Percentiles rank a stretch among this genome's conserved stretches.
Conservation (phyloP, 345 rosid species). For the Salix brachista region DNA sequence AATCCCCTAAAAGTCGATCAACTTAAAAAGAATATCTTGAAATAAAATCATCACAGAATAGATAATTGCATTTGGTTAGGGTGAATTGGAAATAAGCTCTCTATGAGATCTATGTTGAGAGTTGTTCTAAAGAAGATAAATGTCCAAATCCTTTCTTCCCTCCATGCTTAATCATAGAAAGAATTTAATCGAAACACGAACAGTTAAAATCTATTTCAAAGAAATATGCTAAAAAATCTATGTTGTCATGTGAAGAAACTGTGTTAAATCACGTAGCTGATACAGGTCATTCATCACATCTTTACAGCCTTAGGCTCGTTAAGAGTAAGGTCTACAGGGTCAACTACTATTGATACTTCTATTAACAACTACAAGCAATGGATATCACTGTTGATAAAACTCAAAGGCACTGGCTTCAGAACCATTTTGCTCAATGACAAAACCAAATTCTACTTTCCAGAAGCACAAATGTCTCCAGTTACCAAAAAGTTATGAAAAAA, state of each 20-base stretch:
- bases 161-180: neutral
- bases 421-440: neutral
- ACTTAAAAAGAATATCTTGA: neutral
- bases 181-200: neutral
- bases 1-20: neutral
- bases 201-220: neutral
- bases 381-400: neutral
- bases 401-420: neutral
- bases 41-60: neutral
- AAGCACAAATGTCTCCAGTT: neutral
- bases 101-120: neutral
- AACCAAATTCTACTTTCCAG: neutral
- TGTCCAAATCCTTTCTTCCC: neutral
- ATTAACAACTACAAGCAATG: neutral
- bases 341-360: neutral
- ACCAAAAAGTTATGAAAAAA: neutral
- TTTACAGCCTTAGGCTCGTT: neutral
- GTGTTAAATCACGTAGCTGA: neutral
- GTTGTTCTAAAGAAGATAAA: neutral
- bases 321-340: neutral
- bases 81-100: neutral
- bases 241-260: neutral
- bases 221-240: neutral
- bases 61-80: neutral
- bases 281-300: neutral